These are phyloP conservation scores for Vaccinium corymbosum DNA, from an alignment of 148 eudicot species.

Conservation along the genomic window DNA sequence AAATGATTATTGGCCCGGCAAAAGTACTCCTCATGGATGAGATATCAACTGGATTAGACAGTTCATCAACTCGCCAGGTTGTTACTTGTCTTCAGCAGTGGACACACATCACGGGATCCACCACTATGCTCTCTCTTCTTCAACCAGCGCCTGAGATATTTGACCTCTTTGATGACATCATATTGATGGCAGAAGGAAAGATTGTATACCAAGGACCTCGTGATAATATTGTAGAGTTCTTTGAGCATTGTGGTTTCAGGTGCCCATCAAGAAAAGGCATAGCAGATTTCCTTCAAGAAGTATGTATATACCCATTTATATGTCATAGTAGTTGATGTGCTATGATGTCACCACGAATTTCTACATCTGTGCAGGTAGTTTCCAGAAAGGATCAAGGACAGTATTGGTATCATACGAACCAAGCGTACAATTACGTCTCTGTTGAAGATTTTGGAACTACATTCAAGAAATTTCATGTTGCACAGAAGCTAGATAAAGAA, in stretches of 20 bases:
- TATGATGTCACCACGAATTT: background rate
- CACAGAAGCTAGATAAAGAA: conserved; percentile 42
- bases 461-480: conserved; percentile 43
- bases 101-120: conserved; percentile 62
- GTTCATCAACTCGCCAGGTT: conserved; percentile 80
- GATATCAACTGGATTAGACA: conserved; percentile 80
- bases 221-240: conserved; percentile 41
- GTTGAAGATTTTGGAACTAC: conserved; percentile 40
- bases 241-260: conserved; percentile 58
- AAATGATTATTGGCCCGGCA: conserved; percentile 85
- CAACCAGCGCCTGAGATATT: conserved; percentile 87
- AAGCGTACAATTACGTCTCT: conserved; percentile 46
- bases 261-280: conserved; percentile 81
- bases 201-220: conserved; percentile 72
- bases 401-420: conserved; percentile 47
- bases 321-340: background rate
- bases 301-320: conserved; percentile 5
- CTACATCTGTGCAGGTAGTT: conserved; percentile 40
- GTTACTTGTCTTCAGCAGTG: conserved; percentile 61
- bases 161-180: conserved; percentile 69
- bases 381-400: conserved; percentile 77
- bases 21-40: conserved; percentile 83
- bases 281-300: conserved; percentile 91
- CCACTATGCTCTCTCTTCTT: conserved; percentile 69
- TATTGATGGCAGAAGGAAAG: conserved; percentile 81